Conservation (phyloP, 495 filamentous ascomycete species). For the Cryomyces minteri region DNA sequence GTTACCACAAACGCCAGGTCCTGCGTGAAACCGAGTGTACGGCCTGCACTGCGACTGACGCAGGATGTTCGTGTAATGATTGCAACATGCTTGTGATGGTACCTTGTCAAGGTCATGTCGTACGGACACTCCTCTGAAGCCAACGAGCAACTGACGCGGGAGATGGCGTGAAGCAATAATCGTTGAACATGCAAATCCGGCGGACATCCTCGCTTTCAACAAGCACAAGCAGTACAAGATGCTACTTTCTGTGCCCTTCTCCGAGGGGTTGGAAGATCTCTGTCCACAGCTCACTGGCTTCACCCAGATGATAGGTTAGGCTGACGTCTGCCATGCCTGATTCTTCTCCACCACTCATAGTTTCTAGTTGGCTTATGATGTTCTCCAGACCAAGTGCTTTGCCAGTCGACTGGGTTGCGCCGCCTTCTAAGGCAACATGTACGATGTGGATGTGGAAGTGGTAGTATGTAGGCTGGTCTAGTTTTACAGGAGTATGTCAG, state of each 20-base stretch:
- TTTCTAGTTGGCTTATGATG: constrained; percentile 62
- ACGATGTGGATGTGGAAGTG: constrained; percentile 96
- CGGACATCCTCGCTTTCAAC: no score
- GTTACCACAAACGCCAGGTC: no score
- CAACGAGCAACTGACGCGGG: no score
- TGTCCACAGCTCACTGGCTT: constrained; percentile 68
- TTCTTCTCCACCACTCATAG: constrained; percentile 41
- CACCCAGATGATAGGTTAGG: constrained; percentile 63
- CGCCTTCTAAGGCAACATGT: constrained; percentile 73
- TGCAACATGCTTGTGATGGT: no score
- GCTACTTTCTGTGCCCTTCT: constrained; percentile 3
- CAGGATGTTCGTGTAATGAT: no score
- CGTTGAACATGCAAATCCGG: no score
- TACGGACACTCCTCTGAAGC: no score
- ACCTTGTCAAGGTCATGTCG: no score
- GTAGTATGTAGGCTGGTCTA: constrained; percentile 86
- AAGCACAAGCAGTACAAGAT: no score
- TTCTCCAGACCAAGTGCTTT: constrained; percentile 73
- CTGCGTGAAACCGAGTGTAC: no score
- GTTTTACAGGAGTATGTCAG: background rate
- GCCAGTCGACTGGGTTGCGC: constrained; percentile 59
- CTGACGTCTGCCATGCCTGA: constrained; percentile 51
- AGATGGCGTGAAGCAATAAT: no score
- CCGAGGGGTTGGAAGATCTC: constrained; percentile 49
- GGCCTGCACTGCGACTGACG: no score